Conservation (phyloP, 371 early-diverging fungal genomes). For the Conidiobolus incongruus region DNA sequence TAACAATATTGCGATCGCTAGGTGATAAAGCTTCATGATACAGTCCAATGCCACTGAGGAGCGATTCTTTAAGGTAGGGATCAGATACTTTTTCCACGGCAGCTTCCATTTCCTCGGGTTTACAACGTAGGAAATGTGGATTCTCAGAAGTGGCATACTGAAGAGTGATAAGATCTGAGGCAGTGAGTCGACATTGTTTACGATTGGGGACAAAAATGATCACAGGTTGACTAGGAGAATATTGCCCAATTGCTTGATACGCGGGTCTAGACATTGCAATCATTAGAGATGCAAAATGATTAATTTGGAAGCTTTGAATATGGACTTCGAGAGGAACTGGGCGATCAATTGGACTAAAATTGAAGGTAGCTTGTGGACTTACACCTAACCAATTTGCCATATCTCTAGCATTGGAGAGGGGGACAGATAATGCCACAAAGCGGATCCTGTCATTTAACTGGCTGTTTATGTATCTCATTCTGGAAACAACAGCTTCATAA, state of each 20-base stretch:
- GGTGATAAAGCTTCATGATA: conserved; percentile 69
- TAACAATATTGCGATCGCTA: conserved; percentile 47
- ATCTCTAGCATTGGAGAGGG: conserved; percentile 86
- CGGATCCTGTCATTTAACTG: conserved; percentile 60
- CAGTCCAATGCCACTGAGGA: conserved; percentile 71
- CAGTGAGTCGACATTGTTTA: conserved; percentile 76
- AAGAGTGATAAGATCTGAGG: conserved; percentile 56
- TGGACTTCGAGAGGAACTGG: conserved; percentile 85
- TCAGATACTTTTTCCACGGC: conserved; percentile 44
- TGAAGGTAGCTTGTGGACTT: conserved; percentile 47
- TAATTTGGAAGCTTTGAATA: conserved; percentile 71
- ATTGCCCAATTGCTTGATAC: conserved; percentile 45
- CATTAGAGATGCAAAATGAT: conserved; percentile 86
- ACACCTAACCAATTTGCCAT: conserved; percentile 92
- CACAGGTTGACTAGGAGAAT: conserved; percentile 36
- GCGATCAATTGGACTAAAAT: conserved; percentile 83
- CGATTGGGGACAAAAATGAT: conserved; percentile 83
- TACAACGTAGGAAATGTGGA: conserved; percentile 46
- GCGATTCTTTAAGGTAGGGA: conserved; percentile 34
- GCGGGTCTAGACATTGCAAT: conserved; percentile 80
- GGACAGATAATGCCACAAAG: conserved; percentile 72
- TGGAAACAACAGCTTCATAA: conserved; percentile 74
- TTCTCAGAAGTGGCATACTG: conserved; percentile 45
- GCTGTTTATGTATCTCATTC: conserved; percentile 78
- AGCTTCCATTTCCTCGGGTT: conserved; percentile 31